Base-by-base conservation (phyloP, 257 asterid genomes). In the Buddleja alternifolia region DNA sequence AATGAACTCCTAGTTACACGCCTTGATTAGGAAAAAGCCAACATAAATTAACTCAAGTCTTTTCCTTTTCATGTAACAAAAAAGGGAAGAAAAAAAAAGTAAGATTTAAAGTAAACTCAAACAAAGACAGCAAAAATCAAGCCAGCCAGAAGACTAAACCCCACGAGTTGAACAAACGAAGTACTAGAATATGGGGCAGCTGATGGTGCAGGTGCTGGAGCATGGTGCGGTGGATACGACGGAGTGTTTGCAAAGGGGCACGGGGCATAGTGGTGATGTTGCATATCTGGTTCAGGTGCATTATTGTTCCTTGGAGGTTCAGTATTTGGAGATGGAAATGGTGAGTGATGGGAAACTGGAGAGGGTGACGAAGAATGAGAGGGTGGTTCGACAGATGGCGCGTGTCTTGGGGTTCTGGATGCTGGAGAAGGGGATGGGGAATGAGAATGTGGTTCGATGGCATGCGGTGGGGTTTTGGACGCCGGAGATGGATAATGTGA, bases 171-270 rank as follows among this genome's bases (percentile, higher is more conserved):
- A 29, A 29, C 34, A 24, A 44, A 60, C 4, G 65, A 41, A 32
- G 66, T 29, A 11, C 8, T 20, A 10, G 25, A 37, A 1, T 34
- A 19, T 40, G 53, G 53, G 41, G 17, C 39, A 15, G 37, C 39
- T 19, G 3, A 42, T 61, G 64, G 64, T 36, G 65, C 46, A 56
- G 11, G 11, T 37, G 25, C 9, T 16, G 53, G 67, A 15, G 67
- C 19, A 10, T 6, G 70, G 60, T 15, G 4, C 12, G 70, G 60
- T 15, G 4, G 8, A 23, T 34, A 52, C 0, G 45, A 47, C 11
- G 60, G 70, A 24, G 46, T 24, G 32, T 3, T 20, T 3, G 58
- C 36, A 1, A 8, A 40, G 12, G 72, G 37, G 12, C 62, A 51
- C 14, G 63, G 72, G n/a, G 32, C 36, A 51, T 46, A 48, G 8